Base-by-base conservation (phyloP, 2,329 filamentous ascomycete genomes). In the Tolypocladium amazonense region DNA sequence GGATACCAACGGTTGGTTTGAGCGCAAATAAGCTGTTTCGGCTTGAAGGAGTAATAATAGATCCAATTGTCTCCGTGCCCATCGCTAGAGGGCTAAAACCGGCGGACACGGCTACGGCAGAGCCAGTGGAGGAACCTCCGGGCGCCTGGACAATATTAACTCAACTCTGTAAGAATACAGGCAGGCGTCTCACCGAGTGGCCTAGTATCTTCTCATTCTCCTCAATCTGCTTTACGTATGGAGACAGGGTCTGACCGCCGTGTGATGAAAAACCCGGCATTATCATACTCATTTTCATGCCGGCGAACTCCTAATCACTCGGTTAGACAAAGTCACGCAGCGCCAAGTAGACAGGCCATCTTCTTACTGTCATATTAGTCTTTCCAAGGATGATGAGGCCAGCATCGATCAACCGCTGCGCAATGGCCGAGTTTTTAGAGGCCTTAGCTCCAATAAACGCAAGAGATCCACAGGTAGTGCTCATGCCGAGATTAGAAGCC, bases 61-160 rank as follows among this genome's bases (percentile, higher is more conserved):
- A 73, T 5, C 71, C 70, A 14, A 67, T 63, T 8, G 72, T 73
- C 61, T 74, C 71, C 23, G 69, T 70, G 9, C 65, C 71, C 33
- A 73, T 66, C 11, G 69, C 66, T 4, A 74, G 61, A 35, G 71
- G 71, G 35, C 59, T 61, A 33, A 68, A 70, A 0, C 71, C 70
- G 4, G 70, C 69, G 0, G 70, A 65, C 0, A 72, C 66, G 4
- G 66, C 66, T 3, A 73, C 71, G 14, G 67, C 71, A n/a, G 72
- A 72, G 25, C 72, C 71, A 1, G 67, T 61, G 1, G 71, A 73
- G 0, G 68, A 74, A 37, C 71, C 72, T 0, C 69, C 69, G 0
- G 71, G 70, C 1, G 64, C 61, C 66, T 73, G 25, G 50, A 2
- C 11, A 9, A 37, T 45, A n/a, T 25, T 23, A 27, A 11, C 15